Percentiles rank a stretch among this genome's conserved stretches.
phyloP scores from a whole-genome alignment of 2,329 filamentous ascomycete species.

The Leptosphaerulina australis region DNA sequence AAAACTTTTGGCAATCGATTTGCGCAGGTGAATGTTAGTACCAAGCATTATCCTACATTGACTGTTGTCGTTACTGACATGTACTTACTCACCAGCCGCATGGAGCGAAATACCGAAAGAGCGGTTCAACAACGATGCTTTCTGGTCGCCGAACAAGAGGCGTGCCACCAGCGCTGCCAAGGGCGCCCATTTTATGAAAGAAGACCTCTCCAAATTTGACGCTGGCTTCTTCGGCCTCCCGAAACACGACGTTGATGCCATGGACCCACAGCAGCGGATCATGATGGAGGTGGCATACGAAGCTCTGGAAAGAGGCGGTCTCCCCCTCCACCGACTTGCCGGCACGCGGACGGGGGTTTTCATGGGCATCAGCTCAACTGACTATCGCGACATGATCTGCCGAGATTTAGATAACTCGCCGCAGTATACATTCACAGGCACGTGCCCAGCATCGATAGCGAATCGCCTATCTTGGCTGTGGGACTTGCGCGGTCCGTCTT shows the following conservation, averaged over 20 bases:
- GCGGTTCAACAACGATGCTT: too few relatives aligned
- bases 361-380: constrained; percentile 18
- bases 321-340: constrained; percentile 5
- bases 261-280: constrained; percentile 37
- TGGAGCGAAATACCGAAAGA: too few relatives aligned
- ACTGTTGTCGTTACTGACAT: too few relatives aligned
- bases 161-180: too few relatives aligned
- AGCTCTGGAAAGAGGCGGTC: constrained; percentile 41
- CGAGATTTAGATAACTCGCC: constrained; percentile 8
- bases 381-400: constrained; percentile 11
- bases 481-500: constrained; percentile 38
- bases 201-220: neutral
- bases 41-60: too few relatives aligned
- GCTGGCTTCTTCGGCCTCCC: neutral
- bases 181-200: constrained; percentile 37
- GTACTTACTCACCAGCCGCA: too few relatives aligned
- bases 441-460: constrained; percentile 10
- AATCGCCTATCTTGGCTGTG: constrained; percentile 43
- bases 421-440: neutral
- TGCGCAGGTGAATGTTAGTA: too few relatives aligned
- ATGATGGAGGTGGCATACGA: constrained; percentile 17
- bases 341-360: constrained; percentile 27
- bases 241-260: neutral
- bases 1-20: too few relatives aligned
- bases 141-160: too few relatives aligned